Evolutionary conservation across 345 rosid genomes (phyloP), one percentile per base, ranked within the genome.

Genomic region (Camelina hispida): DNA sequence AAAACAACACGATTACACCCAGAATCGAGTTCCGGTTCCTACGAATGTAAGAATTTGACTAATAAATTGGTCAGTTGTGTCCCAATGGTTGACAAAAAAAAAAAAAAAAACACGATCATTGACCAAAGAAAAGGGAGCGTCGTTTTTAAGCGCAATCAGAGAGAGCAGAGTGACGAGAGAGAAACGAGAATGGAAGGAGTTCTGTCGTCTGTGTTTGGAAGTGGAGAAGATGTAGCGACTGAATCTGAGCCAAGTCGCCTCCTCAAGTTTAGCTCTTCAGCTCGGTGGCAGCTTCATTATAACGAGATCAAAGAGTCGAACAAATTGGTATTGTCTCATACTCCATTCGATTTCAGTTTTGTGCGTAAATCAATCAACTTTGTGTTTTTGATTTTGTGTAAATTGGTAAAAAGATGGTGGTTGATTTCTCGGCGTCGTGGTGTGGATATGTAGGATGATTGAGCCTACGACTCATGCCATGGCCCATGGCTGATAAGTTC

Each of bases 371-470:
- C 28, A 10, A 75, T 35, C 28, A 25, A 25, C 4, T 25, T 18
- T 0, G 69, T 20, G 22, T 16, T 16, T 2, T 51, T 32, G 1
- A 2, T 9, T 58, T 59, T 30, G 9, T 11, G 3, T 30, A 56
- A 10, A 6, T 60, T 57, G 51, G 35, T 14, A 43, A 43, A n/a
- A 66, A 90, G 91, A 61, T 87, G 89, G 90, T 88, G 79, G 79
- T 88, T 28, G 95, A 94, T 73, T 94, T 91, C 75, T 78, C 95
- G 20, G 97, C 97, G 6, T 35, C n/a, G n/a, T n/a, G n/a, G n/a
- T n/a, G n/a, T n/a, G n/a, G n/a, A n/a, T n/a, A n/a, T n/a, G n/a
- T n/a, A n/a, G n/a, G n/a, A n/a, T n/a, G n/a, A n/a, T n/a, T n/a
- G n/a, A n/a, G n/a, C n/a, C n/a, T n/a, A n/a, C n/a, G n/a, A n/a